These are phyloP conservation scores for Microbotryum saponariae DNA, from an alignment of 1,284 basidiomycete genomes.

Conservation along the genomic window DNA sequence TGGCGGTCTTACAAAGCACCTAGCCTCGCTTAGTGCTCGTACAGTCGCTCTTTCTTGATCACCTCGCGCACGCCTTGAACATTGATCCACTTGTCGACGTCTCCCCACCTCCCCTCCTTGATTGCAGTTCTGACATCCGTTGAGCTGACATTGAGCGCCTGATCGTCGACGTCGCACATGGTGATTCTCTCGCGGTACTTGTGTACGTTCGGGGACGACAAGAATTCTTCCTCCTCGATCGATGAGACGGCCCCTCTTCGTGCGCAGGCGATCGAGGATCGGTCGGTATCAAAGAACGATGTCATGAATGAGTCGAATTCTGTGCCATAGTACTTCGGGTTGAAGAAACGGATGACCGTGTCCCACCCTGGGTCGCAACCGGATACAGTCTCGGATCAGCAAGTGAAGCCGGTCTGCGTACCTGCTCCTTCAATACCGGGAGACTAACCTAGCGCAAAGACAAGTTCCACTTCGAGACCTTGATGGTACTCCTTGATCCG, in stretches of 20 bases:
- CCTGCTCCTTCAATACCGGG: not conserved
- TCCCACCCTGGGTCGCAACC: conserved; percentile 55
- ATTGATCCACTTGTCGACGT: conserved; percentile 46
- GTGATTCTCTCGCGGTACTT: conserved; percentile 46
- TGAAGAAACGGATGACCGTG: conserved; percentile 76
- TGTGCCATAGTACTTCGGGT: conserved; percentile 63
- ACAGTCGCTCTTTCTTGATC: conserved; percentile 51
- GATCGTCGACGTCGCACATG: conserved; percentile 43
- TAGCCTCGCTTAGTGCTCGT: conserved; percentile 35
- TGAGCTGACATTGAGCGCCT: conserved; percentile 61
- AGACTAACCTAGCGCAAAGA: conserved; percentile 54
- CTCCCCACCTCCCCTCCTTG: conserved; percentile 36
- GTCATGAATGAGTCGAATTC: conserved; percentile 53
- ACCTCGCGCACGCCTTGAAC: conserved; percentile 47
- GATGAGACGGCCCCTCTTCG: conserved; percentile 45
- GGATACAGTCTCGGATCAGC: conserved; percentile 4
- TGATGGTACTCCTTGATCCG: not conserved
- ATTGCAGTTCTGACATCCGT: conserved; percentile 59
- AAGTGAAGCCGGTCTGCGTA: not conserved
- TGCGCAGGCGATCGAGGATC: conserved; percentile 65
- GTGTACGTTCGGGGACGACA: conserved; percentile 44
- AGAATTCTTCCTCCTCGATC: conserved; percentile 39
- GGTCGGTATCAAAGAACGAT: conserved; percentile 53
- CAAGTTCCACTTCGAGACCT: conserved; percentile 45
- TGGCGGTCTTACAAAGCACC: no score